These are phyloP conservation scores for Phytophthora lateralis DNA, from an alignment of 352 stramenopile genomes.

Conservation along the genomic window DNA sequence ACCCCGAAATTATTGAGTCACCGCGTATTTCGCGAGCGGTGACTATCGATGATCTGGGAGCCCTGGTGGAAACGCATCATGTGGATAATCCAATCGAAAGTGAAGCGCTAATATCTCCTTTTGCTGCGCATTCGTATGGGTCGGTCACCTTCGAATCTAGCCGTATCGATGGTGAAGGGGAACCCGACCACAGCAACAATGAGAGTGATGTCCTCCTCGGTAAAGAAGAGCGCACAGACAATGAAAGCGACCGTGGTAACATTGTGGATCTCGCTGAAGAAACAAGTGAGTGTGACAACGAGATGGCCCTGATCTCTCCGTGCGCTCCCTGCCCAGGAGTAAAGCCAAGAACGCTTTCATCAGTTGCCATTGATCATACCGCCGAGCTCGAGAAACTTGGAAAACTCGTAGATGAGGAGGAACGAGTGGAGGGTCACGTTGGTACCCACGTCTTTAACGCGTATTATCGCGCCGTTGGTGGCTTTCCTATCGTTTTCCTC, in stretches of 20 bases:
- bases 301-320: conserved; percentile 36
- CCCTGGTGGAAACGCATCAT: conserved; percentile 25
- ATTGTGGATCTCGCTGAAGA: conserved; percentile 14
- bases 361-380: conserved; percentile 2
- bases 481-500: conserved; percentile 36
- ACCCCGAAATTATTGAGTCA: conserved; percentile 50
- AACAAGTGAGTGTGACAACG: conserved; percentile 22
- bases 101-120: conserved; percentile 20
- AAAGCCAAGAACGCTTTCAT: conserved; percentile 8
- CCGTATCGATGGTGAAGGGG: neutral
- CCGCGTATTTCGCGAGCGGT: conserved; percentile 30
- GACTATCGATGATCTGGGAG: conserved; percentile 29
- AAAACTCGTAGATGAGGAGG: conserved; percentile 39
- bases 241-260: conserved; percentile 13
- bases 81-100: conserved; percentile 10
- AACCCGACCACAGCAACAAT: neutral
- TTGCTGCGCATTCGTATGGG: conserved; percentile 20
- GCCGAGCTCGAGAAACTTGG: conserved; percentile 21
- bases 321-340: conserved; percentile 26
- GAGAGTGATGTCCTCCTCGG: conserved; percentile 23
- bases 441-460: conserved; percentile 41
- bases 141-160: conserved; percentile 8
- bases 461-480: conserved; percentile 51
- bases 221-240: neutral
- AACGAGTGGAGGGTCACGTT: conserved; percentile 36